Evolutionary conservation across 192 early-diverging fungal species (phyloP).

Genomic region (Coemansia furcata): DNA sequence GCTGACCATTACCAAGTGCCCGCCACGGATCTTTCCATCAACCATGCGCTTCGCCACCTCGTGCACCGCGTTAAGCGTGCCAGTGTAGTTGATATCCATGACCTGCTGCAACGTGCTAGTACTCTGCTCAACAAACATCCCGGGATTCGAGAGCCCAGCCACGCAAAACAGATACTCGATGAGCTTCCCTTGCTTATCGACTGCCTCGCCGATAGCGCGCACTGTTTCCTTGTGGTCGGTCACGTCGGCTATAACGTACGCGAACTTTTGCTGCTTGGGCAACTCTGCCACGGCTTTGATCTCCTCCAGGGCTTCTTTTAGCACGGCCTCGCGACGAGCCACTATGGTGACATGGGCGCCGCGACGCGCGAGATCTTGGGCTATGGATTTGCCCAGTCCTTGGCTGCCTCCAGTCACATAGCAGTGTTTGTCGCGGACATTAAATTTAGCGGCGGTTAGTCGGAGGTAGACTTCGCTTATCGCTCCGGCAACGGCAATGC

Average conservation of each 20-base stretch:
- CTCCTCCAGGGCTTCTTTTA: slow-evolving; percentile 57
- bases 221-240: slow-evolving; percentile 53
- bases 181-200: slow-evolving; percentile 46
- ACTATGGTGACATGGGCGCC: slow-evolving; percentile 73
- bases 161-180: slow-evolving; percentile 54
- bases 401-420: slow-evolving; percentile 75
- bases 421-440: slow-evolving; percentile 60
- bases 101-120: slow-evolving; percentile 55
- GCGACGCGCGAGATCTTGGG: slow-evolving; percentile 60
- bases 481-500: slow-evolving; percentile 10
- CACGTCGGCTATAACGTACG: slow-evolving; percentile 64
- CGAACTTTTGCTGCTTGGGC: slow-evolving; percentile 50
- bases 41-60: slow-evolving; percentile 66
- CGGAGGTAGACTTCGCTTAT: slow-evolving; percentile 14
- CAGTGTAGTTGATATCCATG: slow-evolving; percentile 69
- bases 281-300: slow-evolving; percentile 43
- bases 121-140: slow-evolving; percentile 64
- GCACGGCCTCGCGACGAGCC: slow-evolving; percentile 48
- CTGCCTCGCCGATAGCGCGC: slow-evolving; percentile 60
- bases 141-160: slow-evolving; percentile 53
- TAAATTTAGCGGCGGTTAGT: slow-evolving; percentile 19
- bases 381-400: slow-evolving; percentile 66
- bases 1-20: slow-evolving; percentile 67
- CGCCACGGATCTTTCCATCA: slow-evolving; percentile 50
- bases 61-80: slow-evolving; percentile 63